These are phyloP conservation scores for Zygosaccharomyces pseudobailii DNA, from an alignment of 1,139 yeast species.

Conservation along the genomic window DNA sequence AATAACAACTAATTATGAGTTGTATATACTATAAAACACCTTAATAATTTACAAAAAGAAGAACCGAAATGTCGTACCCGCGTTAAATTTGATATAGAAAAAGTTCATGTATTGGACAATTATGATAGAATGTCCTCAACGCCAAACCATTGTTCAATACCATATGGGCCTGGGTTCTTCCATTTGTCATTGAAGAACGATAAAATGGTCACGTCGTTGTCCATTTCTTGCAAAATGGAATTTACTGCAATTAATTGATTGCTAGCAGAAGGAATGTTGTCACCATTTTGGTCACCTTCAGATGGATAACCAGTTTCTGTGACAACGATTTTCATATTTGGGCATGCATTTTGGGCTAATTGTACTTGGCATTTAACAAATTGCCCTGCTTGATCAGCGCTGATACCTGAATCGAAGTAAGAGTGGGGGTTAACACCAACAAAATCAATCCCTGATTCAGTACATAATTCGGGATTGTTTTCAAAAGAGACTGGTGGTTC, in stretches of 20 bases:
- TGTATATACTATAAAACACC: background rate
- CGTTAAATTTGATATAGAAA: background rate
- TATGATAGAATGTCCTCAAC: slow-evolving; percentile 25
- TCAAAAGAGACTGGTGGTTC: slow-evolving; percentile 81
- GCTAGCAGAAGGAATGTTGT: slow-evolving; percentile 60
- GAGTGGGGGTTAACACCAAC: slow-evolving; percentile 87
- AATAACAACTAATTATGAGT: slow-evolving; percentile 1
- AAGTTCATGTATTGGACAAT: background rate
- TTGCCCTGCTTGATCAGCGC: slow-evolving; percentile 67
- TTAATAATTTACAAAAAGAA: background rate
- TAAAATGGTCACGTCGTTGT: slow-evolving; percentile 61
- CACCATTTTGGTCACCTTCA: slow-evolving; percentile 64
- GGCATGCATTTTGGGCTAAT: slow-evolving; percentile 50
- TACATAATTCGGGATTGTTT: slow-evolving; percentile 62
- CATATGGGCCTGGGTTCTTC: slow-evolving; percentile 82
- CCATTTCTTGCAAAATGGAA: slow-evolving; percentile 50
- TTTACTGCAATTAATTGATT: slow-evolving; percentile 70
- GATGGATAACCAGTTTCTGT: slow-evolving; percentile 93
- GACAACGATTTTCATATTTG: slow-evolving; percentile 45
- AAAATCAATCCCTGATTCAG: slow-evolving; percentile 60
- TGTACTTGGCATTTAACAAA: slow-evolving; percentile 61
- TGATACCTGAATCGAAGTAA: slow-evolving; percentile 60
- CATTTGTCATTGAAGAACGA: slow-evolving; percentile 77
- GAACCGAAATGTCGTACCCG: slow-evolving; percentile 3
- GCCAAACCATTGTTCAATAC: slow-evolving; percentile 85